These are phyloP conservation scores for Colletotrichum camelliae DNA, from an alignment of 2,329 filamentous ascomycete genomes.

Conservation along the genomic window DNA sequence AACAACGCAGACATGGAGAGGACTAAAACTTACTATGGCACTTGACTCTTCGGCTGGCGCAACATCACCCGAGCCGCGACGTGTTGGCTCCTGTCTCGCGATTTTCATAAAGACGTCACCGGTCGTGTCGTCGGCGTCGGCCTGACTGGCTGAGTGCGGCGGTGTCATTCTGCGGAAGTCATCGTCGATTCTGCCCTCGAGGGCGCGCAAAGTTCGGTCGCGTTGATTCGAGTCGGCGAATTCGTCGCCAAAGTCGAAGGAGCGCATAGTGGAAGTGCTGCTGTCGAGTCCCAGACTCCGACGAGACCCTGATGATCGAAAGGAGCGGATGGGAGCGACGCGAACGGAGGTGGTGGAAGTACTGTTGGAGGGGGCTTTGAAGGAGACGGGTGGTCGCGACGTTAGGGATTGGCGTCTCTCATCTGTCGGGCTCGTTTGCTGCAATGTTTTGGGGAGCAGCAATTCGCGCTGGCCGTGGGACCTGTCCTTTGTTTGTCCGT, in stretches of 20 bases:
- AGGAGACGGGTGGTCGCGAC: slow-evolving; percentile 55
- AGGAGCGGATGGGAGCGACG: slow-evolving; percentile 60
- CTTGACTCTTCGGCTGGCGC: slow-evolving; percentile 40
- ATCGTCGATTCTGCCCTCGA: slow-evolving; percentile 51
- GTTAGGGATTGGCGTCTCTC: slow-evolving; percentile 48
- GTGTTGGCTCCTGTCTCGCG: slow-evolving; percentile 56
- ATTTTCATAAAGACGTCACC: slow-evolving; percentile 66
- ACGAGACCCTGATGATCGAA: slow-evolving; percentile 62
- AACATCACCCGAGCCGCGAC: slow-evolving; percentile 40
- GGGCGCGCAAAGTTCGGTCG: slow-evolving; percentile 55
- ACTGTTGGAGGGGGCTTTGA: slow-evolving; percentile 44
- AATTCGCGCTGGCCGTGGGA: slow-evolving; percentile 53
- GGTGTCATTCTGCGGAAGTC: slow-evolving; percentile 44
- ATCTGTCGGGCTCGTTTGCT: slow-evolving; percentile 46
- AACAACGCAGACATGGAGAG: slow-evolving; percentile 5
- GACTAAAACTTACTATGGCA: slow-evolving; percentile 49
- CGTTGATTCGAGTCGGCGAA: slow-evolving; percentile 48
- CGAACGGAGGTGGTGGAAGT: slow-evolving; percentile 38
- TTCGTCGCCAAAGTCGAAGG: slow-evolving; percentile 50
- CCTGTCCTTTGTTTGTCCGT: slow-evolving; percentile 38
- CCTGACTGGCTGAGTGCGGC: slow-evolving; percentile 39
- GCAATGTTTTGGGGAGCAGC: slow-evolving; percentile 48
- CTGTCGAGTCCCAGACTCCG: slow-evolving; percentile 60
- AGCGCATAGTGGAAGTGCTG: slow-evolving; percentile 47
- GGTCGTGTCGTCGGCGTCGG: slow-evolving; percentile 54